Percentiles rank a stretch among this genome's conserved stretches.
Evolutionary conservation across 1,284 basidiomycete species (phyloP).

Genomic region (Cystobasidium pallidum): DNA sequence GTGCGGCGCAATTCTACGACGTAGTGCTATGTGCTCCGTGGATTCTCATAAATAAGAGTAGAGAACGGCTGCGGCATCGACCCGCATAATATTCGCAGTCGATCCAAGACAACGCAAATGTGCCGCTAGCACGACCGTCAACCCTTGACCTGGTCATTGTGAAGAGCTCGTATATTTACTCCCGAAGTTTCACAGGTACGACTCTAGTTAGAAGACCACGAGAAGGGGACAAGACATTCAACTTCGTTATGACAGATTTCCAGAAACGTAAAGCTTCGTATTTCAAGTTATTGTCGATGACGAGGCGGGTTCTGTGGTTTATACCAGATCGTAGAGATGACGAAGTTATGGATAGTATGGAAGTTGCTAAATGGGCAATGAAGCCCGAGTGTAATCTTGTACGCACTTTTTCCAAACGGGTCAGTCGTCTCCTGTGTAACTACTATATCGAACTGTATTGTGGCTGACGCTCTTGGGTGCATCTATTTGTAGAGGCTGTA

Average conservation of each 20-base stretch:
- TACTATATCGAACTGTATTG: too few relatives aligned
- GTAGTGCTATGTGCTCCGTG: too few relatives aligned
- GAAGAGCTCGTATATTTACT: slow-evolving; percentile 27
- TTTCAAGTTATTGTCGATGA: slow-evolving; percentile 34
- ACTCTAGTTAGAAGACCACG: slow-evolving; percentile 13
- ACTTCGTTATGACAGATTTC: slow-evolving; percentile 34
- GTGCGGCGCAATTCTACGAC: background rate
- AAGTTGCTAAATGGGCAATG: slow-evolving; percentile 22
- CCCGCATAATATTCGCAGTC: background rate
- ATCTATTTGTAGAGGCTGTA: slow-evolving; percentile 27
- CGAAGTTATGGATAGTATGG: slow-evolving; percentile 26
- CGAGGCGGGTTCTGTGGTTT: slow-evolving; percentile 10
- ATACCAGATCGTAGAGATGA: slow-evolving; percentile 40
- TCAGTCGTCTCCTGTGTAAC: slow-evolving; percentile 3
- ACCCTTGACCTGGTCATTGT: background rate
- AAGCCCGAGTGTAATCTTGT: slow-evolving; percentile 29
- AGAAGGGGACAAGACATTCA: slow-evolving; percentile 9
- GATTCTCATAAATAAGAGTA: too few relatives aligned
- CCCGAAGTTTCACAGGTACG: slow-evolving; percentile 17
- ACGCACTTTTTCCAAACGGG: slow-evolving; percentile 35
- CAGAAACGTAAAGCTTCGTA: slow-evolving; percentile 22
- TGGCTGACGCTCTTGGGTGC: slow-evolving; percentile 1
- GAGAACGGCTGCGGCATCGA: slow-evolving; percentile 8
- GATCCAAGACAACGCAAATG: background rate
- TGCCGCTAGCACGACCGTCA: background rate